These are phyloP conservation scores for Kodamaea fungicola DNA, from an alignment of 1,139 yeast genomes.

Conservation along the genomic window DNA sequence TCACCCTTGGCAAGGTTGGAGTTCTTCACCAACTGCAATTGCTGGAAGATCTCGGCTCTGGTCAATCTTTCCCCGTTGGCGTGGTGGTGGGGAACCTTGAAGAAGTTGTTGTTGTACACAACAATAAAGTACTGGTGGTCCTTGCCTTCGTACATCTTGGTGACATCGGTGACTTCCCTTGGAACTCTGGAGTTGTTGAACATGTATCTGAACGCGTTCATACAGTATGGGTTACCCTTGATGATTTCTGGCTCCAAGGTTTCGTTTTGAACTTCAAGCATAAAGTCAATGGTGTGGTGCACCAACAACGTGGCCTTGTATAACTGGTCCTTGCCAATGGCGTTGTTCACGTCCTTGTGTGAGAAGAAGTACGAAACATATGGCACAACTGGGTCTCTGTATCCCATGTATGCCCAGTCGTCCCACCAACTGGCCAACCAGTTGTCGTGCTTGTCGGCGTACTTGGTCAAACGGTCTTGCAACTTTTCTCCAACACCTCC, in stretches of 20 bases:
- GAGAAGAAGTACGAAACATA: conserved; percentile 88
- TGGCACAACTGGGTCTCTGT: conserved; percentile 91
- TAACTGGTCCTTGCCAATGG: conserved; percentile 66
- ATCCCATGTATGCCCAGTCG: conserved; percentile 85
- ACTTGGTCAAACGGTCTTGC: conserved; percentile 61
- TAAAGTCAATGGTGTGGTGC: conserved; percentile 53
- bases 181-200: conserved; percentile 89
- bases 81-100: conserved; percentile 76
- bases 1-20: conserved; percentile 37
- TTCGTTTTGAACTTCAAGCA: conserved; percentile 54
- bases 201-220: conserved; percentile 91
- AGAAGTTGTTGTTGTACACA: conserved; percentile 74
- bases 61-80: conserved; percentile 53
- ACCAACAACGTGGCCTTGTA: conserved; percentile 68
- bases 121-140: conserved; percentile 74
- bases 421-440: conserved; percentile 97
- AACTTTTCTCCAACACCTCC: conserved; percentile 66
- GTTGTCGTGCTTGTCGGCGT: conserved; percentile 65
- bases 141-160: conserved; percentile 42
- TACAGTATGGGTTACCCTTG: conserved; percentile 81
- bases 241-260: conserved; percentile 74
- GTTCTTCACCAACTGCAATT: conserved; percentile 55
- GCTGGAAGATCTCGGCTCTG: conserved; percentile 62
- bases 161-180: conserved; percentile 54
- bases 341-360: conserved; percentile 64